Evolutionary conservation across 2,329 filamentous ascomycete genomes (phyloP).

Genomic region (Fusarium foetens): DNA sequence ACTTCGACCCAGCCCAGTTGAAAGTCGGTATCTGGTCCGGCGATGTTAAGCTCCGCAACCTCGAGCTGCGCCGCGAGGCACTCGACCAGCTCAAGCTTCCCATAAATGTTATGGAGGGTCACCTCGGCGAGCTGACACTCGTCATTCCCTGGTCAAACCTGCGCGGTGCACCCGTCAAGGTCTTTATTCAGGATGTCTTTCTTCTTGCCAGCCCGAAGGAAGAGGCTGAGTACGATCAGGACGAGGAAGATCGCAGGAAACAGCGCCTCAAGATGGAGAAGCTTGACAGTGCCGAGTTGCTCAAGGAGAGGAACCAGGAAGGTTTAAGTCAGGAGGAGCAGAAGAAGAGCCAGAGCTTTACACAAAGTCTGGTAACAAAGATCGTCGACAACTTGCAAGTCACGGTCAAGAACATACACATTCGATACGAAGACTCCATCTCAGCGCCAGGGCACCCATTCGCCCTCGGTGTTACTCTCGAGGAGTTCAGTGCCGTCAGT

Average conservation of each 20-base stretch:
- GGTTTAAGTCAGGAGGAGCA: slow-evolving; percentile 95
- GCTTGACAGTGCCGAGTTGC: slow-evolving; percentile 91
- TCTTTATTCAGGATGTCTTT: slow-evolving; percentile 97
- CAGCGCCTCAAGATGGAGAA: slow-evolving; percentile 99
- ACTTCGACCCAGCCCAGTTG: slow-evolving; percentile 97
- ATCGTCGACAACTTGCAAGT: slow-evolving; percentile 99
- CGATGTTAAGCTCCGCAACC: slow-evolving; percentile 92
- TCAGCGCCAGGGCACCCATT: slow-evolving; percentile 96
- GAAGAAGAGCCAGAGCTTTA: slow-evolving; percentile 97
- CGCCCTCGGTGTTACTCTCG: slow-evolving; percentile 88
- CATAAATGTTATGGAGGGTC: slow-evolving; percentile 95
- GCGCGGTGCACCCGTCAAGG: slow-evolving; percentile 90
- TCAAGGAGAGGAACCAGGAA: slow-evolving; percentile 92
- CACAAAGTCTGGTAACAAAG: slow-evolving; percentile 91
- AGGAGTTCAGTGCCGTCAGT: slow-evolving; percentile 96
- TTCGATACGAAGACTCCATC: slow-evolving; percentile 97
- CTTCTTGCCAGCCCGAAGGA: slow-evolving; percentile 94
- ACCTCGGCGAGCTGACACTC: slow-evolving; percentile 90
- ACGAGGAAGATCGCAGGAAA: slow-evolving; percentile 86
- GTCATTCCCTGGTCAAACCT: slow-evolving; percentile 98
- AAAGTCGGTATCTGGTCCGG: slow-evolving; percentile 99
- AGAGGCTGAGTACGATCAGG: slow-evolving; percentile 90
- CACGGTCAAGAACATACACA: slow-evolving; percentile 97
- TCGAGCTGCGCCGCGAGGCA: slow-evolving; percentile 92
- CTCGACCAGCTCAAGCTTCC: slow-evolving; percentile 97